These are phyloP conservation scores for Cladosporium sp. DNA, from an alignment of 2,329 filamentous ascomycete genomes.

Conservation along the genomic window DNA sequence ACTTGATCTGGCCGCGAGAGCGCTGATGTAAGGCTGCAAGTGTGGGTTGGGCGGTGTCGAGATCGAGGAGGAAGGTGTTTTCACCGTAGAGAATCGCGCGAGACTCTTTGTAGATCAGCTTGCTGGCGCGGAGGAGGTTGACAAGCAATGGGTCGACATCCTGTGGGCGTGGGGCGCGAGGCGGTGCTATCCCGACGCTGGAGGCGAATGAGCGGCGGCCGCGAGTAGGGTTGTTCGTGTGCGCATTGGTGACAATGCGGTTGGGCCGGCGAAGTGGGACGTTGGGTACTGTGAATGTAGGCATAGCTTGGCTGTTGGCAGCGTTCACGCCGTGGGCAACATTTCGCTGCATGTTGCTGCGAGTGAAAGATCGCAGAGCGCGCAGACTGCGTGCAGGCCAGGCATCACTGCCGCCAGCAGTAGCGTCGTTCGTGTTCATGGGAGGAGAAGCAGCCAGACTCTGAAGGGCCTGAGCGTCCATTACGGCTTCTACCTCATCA, in stretches of 20 bases:
- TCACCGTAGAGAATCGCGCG: constrained; percentile 43
- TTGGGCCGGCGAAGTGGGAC: background rate
- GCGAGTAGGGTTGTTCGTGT: background rate
- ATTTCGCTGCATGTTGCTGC: background rate
- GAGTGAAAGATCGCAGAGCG: constrained; percentile 2
- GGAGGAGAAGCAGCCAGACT: background rate
- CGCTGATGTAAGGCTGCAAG: constrained; percentile 45
- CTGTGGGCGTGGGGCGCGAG: constrained; percentile 26
- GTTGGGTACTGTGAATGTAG: background rate
- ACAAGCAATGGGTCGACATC: constrained; percentile 40
- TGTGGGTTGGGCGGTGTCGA: constrained; percentile 40
- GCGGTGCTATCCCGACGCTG: background rate
- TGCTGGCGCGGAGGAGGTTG: constrained; percentile 42
- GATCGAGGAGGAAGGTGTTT: constrained; percentile 43
- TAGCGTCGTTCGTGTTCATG: background rate
- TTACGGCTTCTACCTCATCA: background rate
- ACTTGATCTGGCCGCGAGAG: constrained; percentile 45
- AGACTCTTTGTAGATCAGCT: constrained; percentile 43
- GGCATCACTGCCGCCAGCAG: background rate
- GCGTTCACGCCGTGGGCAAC: background rate
- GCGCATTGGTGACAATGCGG: background rate
- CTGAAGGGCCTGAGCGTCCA: background rate
- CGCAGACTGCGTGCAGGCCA: background rate
- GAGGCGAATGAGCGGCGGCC: constrained; percentile 11
- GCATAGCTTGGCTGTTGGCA: background rate